These are phyloP conservation scores for Verticillium dahliae DNA, from an alignment of 2,329 filamentous ascomycete species.

Conservation along the genomic window DNA sequence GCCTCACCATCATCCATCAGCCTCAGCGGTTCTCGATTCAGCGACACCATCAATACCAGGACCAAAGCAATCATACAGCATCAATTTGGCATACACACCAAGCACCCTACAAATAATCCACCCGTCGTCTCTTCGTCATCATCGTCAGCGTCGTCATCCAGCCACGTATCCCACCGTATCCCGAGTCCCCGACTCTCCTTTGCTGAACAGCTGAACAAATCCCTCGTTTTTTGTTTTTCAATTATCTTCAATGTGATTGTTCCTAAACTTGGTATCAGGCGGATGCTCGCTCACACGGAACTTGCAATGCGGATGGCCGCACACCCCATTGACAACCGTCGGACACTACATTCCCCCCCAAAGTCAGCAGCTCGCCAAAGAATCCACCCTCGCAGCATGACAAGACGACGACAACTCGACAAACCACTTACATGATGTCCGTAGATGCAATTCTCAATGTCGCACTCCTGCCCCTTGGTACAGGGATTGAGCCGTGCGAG, in stretches of 20 bases:
- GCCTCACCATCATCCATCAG: no score
- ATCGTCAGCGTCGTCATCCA: not conserved
- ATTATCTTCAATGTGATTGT: slow-evolving; percentile 25
- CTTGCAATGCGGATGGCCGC: slow-evolving; percentile 48
- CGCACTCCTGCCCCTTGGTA: slow-evolving; percentile 50
- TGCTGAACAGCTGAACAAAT: no score
- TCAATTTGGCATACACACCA: not conserved
- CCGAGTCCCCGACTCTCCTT: no score
- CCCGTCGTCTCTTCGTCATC: not conserved
- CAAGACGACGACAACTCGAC: not conserved
- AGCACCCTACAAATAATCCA: no score
- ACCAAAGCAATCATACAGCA: no score
- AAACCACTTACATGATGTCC: slow-evolving; percentile 50
- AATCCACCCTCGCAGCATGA: not conserved
- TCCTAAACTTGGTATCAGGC: slow-evolving; percentile 46
- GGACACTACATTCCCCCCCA: slow-evolving; percentile 35
- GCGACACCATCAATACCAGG: no score
- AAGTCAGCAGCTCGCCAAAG: not conserved
- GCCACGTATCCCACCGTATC: not conserved
- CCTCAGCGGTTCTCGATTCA: no score
- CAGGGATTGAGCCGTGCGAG: slow-evolving; percentile 53
- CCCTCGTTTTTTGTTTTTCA: slow-evolving; percentile 4
- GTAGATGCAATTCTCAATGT: slow-evolving; percentile 52
- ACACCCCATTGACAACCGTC: slow-evolving; percentile 42
- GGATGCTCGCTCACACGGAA: slow-evolving; percentile 48